A percentile compares a stretch with the other conserved stretches of the same genome.
These are phyloP conservation scores for Candida endomychidarum DNA, from an alignment of 805 yeast genomes.

Conservation along the genomic window DNA sequence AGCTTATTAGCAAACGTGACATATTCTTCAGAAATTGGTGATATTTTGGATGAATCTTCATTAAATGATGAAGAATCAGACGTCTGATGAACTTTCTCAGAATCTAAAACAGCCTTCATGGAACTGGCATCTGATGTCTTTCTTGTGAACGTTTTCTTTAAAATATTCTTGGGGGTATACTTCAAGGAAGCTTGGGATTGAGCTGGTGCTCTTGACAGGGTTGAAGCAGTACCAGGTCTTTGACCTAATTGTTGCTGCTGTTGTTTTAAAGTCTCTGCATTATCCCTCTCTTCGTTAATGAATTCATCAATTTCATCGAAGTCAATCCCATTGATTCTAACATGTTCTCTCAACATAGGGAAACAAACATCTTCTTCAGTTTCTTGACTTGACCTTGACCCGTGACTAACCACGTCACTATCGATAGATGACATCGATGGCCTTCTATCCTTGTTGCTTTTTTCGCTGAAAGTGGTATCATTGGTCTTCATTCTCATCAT, in stretches of 20 bases:
- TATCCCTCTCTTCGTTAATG: conserved; percentile 58
- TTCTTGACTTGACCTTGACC: conserved; percentile 78
- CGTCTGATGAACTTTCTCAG: conserved; percentile 8
- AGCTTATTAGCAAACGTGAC: conserved; percentile 14
- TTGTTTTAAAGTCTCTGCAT: conserved; percentile 28
- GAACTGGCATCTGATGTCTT: conserved; percentile 1
- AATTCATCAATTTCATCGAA: conserved; percentile 88
- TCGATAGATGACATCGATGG: conserved; percentile 45
- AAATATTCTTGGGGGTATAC: conserved; percentile 55
- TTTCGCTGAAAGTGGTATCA: conserved; percentile 22
- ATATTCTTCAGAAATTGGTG: conserved; percentile 10
- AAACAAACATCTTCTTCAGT: conserved; percentile 98
- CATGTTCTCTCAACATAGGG: conserved; percentile 75
- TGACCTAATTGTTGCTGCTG: conserved; percentile 26
- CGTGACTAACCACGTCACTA: conserved; percentile 69
- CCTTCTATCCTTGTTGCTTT: conserved; percentile 23
- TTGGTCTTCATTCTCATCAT: conserved; percentile 27
- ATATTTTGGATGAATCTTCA: conserved; percentile 9
- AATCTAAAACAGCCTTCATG: conserved; percentile 3
- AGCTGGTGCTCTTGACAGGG: conserved; percentile 11
- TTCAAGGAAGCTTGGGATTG: conserved; percentile 50
- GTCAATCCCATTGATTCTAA: conserved; percentile 73
- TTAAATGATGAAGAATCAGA: conserved; percentile 13
- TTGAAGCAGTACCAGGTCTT: conserved; percentile 9
- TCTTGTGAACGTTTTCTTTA: conserved; percentile 14